These are phyloP conservation scores for Viola pubescens DNA, from an alignment of 441 rosid genomes.

Conservation along the genomic window DNA sequence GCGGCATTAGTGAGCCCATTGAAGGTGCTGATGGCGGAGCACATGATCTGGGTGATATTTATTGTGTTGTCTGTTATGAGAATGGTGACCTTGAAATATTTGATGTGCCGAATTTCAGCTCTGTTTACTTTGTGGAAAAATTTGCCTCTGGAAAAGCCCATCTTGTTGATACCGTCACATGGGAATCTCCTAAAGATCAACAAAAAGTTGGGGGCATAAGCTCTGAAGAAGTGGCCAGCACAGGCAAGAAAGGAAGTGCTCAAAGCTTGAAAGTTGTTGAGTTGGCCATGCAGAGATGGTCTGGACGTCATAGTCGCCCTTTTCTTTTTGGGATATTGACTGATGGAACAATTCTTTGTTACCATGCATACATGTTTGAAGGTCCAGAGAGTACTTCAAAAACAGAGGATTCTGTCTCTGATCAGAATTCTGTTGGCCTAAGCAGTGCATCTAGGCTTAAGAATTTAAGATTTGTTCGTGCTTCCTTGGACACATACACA, in stretches of 20 bases:
- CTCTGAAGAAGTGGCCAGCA: conserved; percentile 44
- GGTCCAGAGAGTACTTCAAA: conserved; percentile 57
- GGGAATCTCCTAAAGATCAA: conserved; percentile 37
- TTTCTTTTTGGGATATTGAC: conserved; percentile 83
- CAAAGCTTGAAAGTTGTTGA: conserved; percentile 69
- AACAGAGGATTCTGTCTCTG: conserved; percentile 45
- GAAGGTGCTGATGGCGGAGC: conserved; percentile 80
- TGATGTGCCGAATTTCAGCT: conserved; percentile 81
- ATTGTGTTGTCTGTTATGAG: conserved; percentile 80
- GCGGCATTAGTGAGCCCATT: conserved; percentile 75
- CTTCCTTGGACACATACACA: conserved; percentile 65
- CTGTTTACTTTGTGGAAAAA: conserved; percentile 78
- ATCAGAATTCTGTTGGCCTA: conserved; percentile 34
- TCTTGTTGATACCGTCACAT: conserved; percentile 51
- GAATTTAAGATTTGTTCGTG: conserved; percentile 71
- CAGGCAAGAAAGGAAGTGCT: conserved; percentile 56
- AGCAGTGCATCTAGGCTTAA: conserved; percentile 69
- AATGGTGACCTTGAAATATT: conserved; percentile 83
- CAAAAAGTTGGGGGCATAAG: conserved; percentile 31
- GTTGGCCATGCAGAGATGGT: conserved; percentile 94
- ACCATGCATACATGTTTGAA: conserved; percentile 89
- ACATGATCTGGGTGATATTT: conserved; percentile 89
- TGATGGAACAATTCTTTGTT: conserved; percentile 92
- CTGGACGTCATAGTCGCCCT: conserved; percentile 79
- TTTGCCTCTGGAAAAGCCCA: conserved; percentile 75